phyloP scores from a whole-genome alignment of 768 basidiomycete species.

The Mycena olivaceomarginata region DNA sequence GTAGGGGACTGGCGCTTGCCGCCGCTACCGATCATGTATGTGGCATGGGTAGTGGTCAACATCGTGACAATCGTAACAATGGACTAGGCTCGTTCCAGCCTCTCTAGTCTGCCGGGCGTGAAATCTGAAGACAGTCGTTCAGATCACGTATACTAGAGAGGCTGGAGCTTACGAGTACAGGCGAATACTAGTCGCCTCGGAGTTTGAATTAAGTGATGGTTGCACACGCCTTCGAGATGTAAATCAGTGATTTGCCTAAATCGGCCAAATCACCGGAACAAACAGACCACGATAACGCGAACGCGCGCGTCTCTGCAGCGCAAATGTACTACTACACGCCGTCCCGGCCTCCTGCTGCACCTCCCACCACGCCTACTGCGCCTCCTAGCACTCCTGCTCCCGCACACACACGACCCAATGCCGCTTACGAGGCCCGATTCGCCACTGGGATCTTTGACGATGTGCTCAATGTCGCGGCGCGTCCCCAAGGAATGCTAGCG shows the following conservation, averaged over 20 bases:
- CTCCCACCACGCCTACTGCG: neutral
- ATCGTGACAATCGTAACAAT: too few relatives aligned
- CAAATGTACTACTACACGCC: neutral
- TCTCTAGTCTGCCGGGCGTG: too few relatives aligned
- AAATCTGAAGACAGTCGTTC: too few relatives aligned
- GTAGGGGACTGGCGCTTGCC: too few relatives aligned
- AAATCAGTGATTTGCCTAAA: slow-evolving; percentile 6
- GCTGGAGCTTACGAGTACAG: too few relatives aligned
- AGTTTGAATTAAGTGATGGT: slow-evolving; percentile 2
- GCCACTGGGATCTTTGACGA: slow-evolving; percentile 16
- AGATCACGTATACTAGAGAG: too few relatives aligned
- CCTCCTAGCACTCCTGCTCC: neutral
- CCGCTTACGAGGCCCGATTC: slow-evolving; percentile 12
- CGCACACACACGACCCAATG: neutral
- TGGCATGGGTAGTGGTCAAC: too few relatives aligned
- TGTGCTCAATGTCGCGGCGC: neutral
- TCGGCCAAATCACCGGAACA: neutral
- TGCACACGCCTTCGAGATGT: neutral
- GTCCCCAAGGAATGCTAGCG: neutral
- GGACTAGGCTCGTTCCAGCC: too few relatives aligned
- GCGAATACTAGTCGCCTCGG: too few relatives aligned
- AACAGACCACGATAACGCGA: slow-evolving; percentile 8
- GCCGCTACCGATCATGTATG: too few relatives aligned
- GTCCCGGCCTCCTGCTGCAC: neutral
- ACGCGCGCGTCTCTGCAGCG: neutral